phyloP scores from a whole-genome alignment of 192 early-diverging fungal species.

The Backusella mclennaniae region DNA sequence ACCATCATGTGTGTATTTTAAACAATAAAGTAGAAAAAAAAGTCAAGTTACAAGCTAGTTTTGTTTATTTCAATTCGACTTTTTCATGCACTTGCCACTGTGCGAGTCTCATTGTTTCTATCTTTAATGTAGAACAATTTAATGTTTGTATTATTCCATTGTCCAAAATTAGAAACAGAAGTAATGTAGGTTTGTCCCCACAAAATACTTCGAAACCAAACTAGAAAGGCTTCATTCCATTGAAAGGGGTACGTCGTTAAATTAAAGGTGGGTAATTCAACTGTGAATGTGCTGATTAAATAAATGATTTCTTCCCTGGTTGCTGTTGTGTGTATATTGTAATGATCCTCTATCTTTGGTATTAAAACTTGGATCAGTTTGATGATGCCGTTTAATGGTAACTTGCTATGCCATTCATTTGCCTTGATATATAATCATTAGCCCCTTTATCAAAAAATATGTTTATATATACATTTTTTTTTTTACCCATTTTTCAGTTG shows the following conservation, averaged over 20 bases:
- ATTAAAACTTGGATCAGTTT: background rate
- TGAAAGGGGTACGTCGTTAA: slow-evolving; percentile 39
- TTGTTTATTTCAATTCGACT: background rate
- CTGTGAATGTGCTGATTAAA: background rate
- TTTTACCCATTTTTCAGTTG: slow-evolving; percentile 38
- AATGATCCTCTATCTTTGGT: slow-evolving; percentile 4
- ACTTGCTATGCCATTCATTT: slow-evolving; percentile 7
- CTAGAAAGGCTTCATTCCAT: slow-evolving; percentile 54
- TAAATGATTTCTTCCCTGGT: background rate
- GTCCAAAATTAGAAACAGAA: slow-evolving; percentile 49
- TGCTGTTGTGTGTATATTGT: background rate
- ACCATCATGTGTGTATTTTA: background rate
- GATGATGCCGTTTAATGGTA: background rate
- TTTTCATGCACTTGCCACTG: background rate
- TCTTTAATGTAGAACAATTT: slow-evolving; percentile 52
- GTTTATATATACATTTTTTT: background rate
- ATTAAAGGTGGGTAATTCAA: background rate
- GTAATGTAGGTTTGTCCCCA: slow-evolving; percentile 70
- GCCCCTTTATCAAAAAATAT: background rate
- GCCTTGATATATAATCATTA: background rate
- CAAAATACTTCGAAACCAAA: slow-evolving; percentile 64
- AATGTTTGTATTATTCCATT: slow-evolving; percentile 64
- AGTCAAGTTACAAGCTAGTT: background rate
- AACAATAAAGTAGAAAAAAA: background rate
- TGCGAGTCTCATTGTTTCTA: background rate